Percentiles rank a stretch among this genome's conserved stretches.
Conservation (phyloP, 805 yeast genomes). For the Starmerella etchellsii region DNA sequence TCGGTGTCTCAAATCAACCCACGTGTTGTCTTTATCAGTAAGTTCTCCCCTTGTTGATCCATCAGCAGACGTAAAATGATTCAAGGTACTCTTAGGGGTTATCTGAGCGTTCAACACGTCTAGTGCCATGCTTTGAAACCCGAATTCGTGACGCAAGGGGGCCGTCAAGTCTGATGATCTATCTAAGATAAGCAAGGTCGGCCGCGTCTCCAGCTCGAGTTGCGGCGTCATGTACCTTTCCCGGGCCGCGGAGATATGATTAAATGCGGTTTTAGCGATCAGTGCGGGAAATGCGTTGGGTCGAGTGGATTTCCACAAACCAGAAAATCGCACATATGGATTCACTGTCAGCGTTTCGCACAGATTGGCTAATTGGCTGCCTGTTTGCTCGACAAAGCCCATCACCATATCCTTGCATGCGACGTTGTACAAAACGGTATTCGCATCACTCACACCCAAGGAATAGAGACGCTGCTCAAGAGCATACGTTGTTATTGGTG, state of each 20-base stretch:
- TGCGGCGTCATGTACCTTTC: constrained; percentile 24
- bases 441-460: constrained; percentile 44
- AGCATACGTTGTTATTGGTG: constrained; percentile 45
- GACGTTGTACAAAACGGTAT: constrained; percentile 62
- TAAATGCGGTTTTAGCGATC: constrained; percentile 15
- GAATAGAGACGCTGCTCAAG: constrained; percentile 60
- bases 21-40: constrained; percentile 52
- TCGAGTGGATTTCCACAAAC: constrained; percentile 26
- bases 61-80: constrained; percentile 14
- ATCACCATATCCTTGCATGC: constrained; percentile 31
- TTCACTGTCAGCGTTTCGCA: constrained; percentile 77
- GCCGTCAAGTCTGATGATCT: constrained; percentile 72
- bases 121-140: constrained; percentile 83
- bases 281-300: constrained; percentile 52
- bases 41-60: constrained; percentile 32
- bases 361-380: constrained; percentile 52
- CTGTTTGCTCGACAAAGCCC: constrained; percentile 42
- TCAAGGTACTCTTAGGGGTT: constrained; percentile 4
- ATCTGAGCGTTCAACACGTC: constrained; percentile 37
- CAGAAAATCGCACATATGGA: constrained; percentile 69
- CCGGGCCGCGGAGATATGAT: constrained; percentile 8
- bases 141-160: constrained; percentile 78
- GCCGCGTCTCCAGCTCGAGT: constrained; percentile 40
- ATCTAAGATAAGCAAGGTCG: constrained; percentile 66
- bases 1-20: constrained; percentile 57